phyloP scores from a whole-genome alignment of 75 land plant species.

The Cunninghamia lanceolata region DNA sequence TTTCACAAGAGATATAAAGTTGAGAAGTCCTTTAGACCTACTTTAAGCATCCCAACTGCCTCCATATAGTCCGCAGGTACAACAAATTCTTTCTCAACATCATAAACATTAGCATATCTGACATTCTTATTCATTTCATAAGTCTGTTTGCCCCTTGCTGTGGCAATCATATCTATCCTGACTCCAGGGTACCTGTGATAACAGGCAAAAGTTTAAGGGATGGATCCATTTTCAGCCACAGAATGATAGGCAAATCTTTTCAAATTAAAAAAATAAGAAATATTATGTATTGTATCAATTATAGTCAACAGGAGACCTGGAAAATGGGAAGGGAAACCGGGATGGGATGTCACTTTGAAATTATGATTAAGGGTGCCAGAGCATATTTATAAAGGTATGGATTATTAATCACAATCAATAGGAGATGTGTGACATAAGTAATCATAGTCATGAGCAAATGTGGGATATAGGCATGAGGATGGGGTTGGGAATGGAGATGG shows the following conservation, averaged over 20 bases:
- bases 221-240: neutral
- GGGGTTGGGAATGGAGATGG: no score
- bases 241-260: neutral
- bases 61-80: conserved; percentile 71
- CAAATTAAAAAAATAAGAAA: neutral
- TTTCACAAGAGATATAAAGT: neutral
- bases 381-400: neutral
- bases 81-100: conserved; percentile 59
- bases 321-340: neutral
- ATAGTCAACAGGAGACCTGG: neutral
- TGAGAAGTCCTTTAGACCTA: conserved; percentile 5
- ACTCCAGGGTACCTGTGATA: conserved; percentile 68
- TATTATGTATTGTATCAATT: neutral
- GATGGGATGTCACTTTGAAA: neutral
- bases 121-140: conserved; percentile 93
- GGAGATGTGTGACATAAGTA: neutral
- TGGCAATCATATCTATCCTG: conserved; percentile 64
- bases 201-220: neutral
- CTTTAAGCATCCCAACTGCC: conserved; percentile 70
- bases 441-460: no score
- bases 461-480: no score
- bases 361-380: neutral
- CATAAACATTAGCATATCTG: conserved; percentile 60
- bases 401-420: neutral
- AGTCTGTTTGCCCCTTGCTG: conserved; percentile 75